Percentiles rank a stretch among this genome's conserved stretches.
Evolutionary conservation across 2,329 filamentous ascomycete species (phyloP).

Genomic region (Colletotrichum godetiae): DNA sequence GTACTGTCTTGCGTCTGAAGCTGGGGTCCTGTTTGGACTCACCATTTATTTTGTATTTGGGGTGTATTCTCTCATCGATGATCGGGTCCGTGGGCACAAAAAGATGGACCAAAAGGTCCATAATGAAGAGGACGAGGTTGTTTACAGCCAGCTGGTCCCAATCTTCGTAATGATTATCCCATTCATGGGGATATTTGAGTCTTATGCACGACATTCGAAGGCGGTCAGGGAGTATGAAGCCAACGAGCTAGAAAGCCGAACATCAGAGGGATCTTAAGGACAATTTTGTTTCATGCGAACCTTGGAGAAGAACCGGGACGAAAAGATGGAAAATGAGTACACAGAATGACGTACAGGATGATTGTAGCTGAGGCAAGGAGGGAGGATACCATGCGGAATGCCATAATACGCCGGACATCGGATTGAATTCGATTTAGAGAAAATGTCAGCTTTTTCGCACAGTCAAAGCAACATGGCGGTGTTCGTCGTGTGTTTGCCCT

Average conservation of each 20-base stretch:
- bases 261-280: constrained; percentile 6
- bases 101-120: too few species aligned
- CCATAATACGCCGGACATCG: constrained; percentile 22
- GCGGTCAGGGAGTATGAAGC: not conserved
- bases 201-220: constrained; percentile 16
- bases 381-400: not conserved
- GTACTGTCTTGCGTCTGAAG: constrained; percentile 24
- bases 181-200: constrained; percentile 35
- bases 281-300: not conserved
- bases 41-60: too few species aligned
- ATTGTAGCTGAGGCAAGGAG: too few species aligned
- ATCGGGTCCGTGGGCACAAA: too few species aligned
- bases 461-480: constrained; percentile 1
- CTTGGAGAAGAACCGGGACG: not conserved
- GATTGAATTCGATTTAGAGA: not conserved
- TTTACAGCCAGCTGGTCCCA: constrained; percentile 37
- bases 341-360: constrained; percentile 7
- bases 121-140: constrained; percentile 33
- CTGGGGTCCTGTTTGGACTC: too few species aligned
- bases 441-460: not conserved
- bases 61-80: too few species aligned
- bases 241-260: constrained; percentile 5
- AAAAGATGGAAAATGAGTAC: too few species aligned
- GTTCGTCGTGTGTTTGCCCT: constrained; percentile 10
- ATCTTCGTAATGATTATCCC: constrained; percentile 36